A percentile compares a stretch with the other conserved stretches of the same genome.
These are phyloP conservation scores for Pichia sp. DNA, from an alignment of 1,139 yeast species.

Conservation along the genomic window DNA sequence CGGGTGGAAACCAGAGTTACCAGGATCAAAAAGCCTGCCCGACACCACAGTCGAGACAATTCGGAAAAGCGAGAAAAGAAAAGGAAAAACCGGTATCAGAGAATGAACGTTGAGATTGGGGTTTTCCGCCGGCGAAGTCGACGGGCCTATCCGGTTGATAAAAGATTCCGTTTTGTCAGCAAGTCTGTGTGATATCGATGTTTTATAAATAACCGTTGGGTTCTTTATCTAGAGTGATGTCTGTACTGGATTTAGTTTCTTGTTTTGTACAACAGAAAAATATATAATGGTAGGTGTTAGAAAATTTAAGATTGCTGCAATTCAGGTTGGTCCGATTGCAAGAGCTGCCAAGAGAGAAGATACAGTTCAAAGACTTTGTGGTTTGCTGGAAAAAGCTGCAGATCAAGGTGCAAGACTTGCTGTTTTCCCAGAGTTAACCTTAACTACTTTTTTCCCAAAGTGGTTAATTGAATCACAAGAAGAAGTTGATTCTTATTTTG, in stretches of 20 bases:
- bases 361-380: constrained; percentile 28
- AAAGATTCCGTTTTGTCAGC: no score
- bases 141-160: not conserved
- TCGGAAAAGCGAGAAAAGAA: no score
- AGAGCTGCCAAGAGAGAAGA: constrained; percentile 27
- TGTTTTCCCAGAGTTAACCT: constrained; percentile 29
- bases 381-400: constrained; percentile 26
- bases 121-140: not conserved
- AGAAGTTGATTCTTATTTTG: constrained; percentile 32
- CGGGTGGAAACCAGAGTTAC: no score
- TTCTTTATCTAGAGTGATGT: not conserved
- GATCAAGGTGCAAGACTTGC: constrained; percentile 25
- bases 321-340: constrained; percentile 16
- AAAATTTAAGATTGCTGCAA: constrained; percentile 16
- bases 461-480: constrained; percentile 29
- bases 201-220: no score
- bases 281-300: constrained; percentile 8
- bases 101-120: not conserved
- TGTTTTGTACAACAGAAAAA: not conserved
- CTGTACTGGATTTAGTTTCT: not conserved
- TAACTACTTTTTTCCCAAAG: constrained; percentile 28
- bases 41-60: no score
- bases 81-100: not conserved
- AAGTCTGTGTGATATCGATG: not conserved
- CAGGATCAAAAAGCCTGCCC: no score